Base-by-base conservation (phyloP, 164 flowering plant species). In the Liquidambar formosana region DNA sequence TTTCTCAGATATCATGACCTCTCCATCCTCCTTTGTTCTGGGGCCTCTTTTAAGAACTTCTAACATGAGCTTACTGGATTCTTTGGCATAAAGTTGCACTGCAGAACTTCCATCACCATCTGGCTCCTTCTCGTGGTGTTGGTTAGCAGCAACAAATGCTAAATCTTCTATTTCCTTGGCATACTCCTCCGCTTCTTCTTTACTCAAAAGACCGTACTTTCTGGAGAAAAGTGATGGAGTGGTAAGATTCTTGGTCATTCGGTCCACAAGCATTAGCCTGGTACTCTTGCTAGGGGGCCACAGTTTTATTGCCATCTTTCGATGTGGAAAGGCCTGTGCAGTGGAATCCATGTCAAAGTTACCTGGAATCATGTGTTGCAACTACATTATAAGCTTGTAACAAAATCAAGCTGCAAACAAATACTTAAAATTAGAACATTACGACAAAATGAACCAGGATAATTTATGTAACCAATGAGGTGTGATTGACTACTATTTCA, bases 101-200 rank as follows among this genome's bases (percentile, higher is more conserved):
- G 91, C 85, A 57, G 91, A 87, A 73, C 81, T 80, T 49, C 91
- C 91, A 82, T 87, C 89, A 41, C 77, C 86, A 76, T 85, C 89
- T 16, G 89, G 84, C 68, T 87, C 89, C 69, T 84, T 81, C 66
- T 75, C 82, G 60, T 68, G 76, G 49, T 70, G 79, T 49, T 79
- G 84, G 68, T 74, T 78, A 16, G 89, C 91, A 58, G 74, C 19
- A 18, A 66, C 76, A 78, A 85, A 87, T 58, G 91, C 86, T 1
- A 61, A 18, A 18, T 76, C 75, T 73, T 87, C 91, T 21, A 87
- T 81, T 71, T 79, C 45, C 73, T 84, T 82, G 45, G 91, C 81
- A 81, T 81, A 74, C 60, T 78, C 81, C 76, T 78, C 86, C 19
- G 89, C 91, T 74, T 87, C 91, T 64, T 84, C 83, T 63, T 75